Percentiles rank a stretch among this genome's conserved stretches.
Conservation (phyloP, 1,284 basidiomycete species). For the Moesziomyces sp. region DNA sequence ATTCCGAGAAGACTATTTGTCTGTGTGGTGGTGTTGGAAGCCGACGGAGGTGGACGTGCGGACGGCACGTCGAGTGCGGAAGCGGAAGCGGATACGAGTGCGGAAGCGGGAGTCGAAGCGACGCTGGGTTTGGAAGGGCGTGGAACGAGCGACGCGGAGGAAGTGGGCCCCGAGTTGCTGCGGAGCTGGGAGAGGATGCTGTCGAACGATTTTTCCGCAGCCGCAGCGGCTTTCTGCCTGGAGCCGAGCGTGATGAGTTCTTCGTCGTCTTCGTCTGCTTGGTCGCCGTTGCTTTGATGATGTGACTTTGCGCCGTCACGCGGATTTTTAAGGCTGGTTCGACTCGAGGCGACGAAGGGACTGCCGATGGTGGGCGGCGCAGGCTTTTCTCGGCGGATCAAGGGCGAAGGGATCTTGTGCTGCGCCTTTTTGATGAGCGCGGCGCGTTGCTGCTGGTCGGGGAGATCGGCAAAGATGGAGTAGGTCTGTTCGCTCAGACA, state of each 20-base stretch:
- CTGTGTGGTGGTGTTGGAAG: slow-evolving; percentile 10
- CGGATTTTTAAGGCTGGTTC: slow-evolving; percentile 7
- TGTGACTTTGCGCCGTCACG: not conserved
- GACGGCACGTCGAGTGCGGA: slow-evolving; percentile 3
- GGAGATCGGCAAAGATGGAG: slow-evolving; percentile 43
- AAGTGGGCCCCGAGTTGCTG: slow-evolving; percentile 1
- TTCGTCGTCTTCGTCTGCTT: slow-evolving; percentile 23
- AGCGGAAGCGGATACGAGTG: slow-evolving; percentile 1
- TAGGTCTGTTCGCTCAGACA: slow-evolving; percentile 52
- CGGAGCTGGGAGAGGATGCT: slow-evolving; percentile 43
- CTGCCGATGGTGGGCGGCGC: slow-evolving; percentile 19
- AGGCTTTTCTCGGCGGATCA: slow-evolving; percentile 19
- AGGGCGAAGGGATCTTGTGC: slow-evolving; percentile 38
- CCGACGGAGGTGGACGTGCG: slow-evolving; percentile 1
- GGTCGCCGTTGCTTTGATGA: not conserved
- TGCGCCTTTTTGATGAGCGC: slow-evolving; percentile 26
- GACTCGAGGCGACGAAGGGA: slow-evolving; percentile 25
- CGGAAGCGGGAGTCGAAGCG: not conserved
- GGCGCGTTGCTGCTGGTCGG: slow-evolving; percentile 9
- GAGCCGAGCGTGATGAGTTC: slow-evolving; percentile 41
- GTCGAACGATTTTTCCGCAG: slow-evolving; percentile 44
- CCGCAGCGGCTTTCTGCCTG: slow-evolving; percentile 37
- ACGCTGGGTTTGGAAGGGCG: not conserved
- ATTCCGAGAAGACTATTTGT: slow-evolving; percentile 37
- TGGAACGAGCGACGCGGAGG: not conserved